These are phyloP conservation scores for Umbelopsis isabellina DNA, from an alignment of 192 early-diverging fungal genomes.

Conservation along the genomic window DNA sequence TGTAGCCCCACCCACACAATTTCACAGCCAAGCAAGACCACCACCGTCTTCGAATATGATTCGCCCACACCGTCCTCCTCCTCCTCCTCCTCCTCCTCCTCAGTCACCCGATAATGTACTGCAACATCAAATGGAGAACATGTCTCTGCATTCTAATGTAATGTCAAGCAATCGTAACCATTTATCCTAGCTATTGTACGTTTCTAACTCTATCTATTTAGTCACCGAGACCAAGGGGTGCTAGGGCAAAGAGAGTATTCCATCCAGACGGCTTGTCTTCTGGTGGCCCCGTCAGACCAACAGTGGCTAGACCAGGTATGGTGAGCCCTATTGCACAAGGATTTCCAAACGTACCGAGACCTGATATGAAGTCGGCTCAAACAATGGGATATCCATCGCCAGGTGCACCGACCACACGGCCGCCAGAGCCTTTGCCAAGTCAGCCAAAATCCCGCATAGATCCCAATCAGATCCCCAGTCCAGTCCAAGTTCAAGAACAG, in stretches of 20 bases:
- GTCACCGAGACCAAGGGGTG: neutral
- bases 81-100: neutral
- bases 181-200: neutral
- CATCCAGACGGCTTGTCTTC: neutral
- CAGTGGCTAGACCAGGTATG: neutral
- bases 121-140: neutral
- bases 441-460: conserved; percentile 76
- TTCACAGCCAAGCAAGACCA: neutral
- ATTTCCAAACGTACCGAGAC: too few species aligned
- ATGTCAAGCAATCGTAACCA: neutral
- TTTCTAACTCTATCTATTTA: neutral
- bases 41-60: neutral
- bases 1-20: too few species aligned
- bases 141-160: conserved; percentile 5
- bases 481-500: conserved; percentile 77
- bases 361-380: too few species aligned
- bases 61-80: neutral
- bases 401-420: conserved; percentile 27
- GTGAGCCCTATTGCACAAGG: too few species aligned
- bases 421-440: conserved; percentile 28
- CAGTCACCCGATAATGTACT: neutral
- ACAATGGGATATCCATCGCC: too few species aligned
- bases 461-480: conserved; percentile 93
- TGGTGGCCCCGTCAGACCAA: neutral
- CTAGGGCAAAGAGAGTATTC: neutral